Base-by-base conservation (phyloP, 2,329 filamentous ascomycete species). In the Verticillium albo-atrum region DNA sequence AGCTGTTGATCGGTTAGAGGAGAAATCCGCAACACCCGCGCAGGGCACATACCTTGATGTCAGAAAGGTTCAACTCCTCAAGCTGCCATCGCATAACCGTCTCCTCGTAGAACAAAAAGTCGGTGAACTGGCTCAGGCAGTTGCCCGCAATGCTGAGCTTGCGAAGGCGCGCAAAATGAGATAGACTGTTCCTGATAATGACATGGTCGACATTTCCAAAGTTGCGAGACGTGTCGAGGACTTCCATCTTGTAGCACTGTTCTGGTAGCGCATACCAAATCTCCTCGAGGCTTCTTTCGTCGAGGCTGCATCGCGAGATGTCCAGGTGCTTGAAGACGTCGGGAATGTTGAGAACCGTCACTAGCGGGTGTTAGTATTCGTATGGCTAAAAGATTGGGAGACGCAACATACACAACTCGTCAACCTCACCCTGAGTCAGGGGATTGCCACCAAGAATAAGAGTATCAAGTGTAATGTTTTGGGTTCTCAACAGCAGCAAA, bases 31-130 rank as follows among this genome's bases (percentile, higher is more conserved):
- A 5, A 26, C 14, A 7, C 7, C 14, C 17, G 35, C n/a, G 6
- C 17, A 52, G 5, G 25, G 14, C 26, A 65, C 74, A 63, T 68
- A 83, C 79, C 72, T 79, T 78, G 68, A 82, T 84, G 5, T 79
- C 77, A 3, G 83, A 84, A 28, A 86, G 69, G 62, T 85, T 77
- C 17, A 86, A 70, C 60, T 82, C 80, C 65, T 83, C 78, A 26
- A 86, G 71, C n/a, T 72, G 71, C 74, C 79, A 81, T 20, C 71
- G 66, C 47, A 72, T 64, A 52, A 83, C 69, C 7, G 73, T 69
- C 56, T 76, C 74, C 60, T 79, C 68, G 57, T 81, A 72, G 28
- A 85, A 77, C 3, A 85, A 68, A 2, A 80, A 75, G 15, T 73
- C 73, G 3, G 77, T 75, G 1, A 75, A 68, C 26, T 74, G 68